Evolutionary conservation across 129 eudicot genomes (phyloP).

Genomic region (Rutidosis leptorrhynchoides): DNA sequence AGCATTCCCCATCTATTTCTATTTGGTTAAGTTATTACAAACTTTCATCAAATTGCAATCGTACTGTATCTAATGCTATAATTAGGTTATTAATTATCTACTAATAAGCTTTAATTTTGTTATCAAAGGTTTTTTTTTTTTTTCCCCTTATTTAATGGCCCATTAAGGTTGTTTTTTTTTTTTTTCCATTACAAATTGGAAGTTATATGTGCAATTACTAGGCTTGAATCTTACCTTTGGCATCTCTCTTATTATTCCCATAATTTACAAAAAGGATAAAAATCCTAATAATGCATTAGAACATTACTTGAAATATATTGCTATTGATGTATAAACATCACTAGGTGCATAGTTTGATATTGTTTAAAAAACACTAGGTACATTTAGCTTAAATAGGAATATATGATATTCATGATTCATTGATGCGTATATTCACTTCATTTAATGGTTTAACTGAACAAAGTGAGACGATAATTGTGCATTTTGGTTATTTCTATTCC

Average conservation of each 20-base stretch:
- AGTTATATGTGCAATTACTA: no score
- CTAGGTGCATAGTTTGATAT: no score
- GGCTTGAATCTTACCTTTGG: no score
- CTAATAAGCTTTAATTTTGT: no score
- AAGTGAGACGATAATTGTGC: neutral
- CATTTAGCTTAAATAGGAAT: neutral
- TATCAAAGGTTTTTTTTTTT: no score
- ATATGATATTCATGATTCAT: no score
- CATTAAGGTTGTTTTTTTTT: no score
- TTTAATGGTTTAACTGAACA: neutral
- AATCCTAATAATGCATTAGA: neutral
- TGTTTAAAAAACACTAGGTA: neutral
- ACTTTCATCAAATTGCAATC: neutral
- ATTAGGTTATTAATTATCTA: neutral
- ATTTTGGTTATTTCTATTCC: conserved; percentile 3
- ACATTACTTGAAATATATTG: neutral
- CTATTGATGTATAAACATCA: neutral
- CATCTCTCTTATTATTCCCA: no score
- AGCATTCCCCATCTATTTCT: neutral
- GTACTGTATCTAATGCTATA: neutral
- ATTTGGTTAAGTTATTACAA: neutral
- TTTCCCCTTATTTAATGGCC: no score
- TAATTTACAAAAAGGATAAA: no score
- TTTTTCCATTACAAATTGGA: no score
- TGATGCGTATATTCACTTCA: neutral